A percentile compares a stretch with the other conserved stretches of the same genome.
phyloP scores from a whole-genome alignment of 208 protist species.

The Leptomonas seymouri region DNA sequence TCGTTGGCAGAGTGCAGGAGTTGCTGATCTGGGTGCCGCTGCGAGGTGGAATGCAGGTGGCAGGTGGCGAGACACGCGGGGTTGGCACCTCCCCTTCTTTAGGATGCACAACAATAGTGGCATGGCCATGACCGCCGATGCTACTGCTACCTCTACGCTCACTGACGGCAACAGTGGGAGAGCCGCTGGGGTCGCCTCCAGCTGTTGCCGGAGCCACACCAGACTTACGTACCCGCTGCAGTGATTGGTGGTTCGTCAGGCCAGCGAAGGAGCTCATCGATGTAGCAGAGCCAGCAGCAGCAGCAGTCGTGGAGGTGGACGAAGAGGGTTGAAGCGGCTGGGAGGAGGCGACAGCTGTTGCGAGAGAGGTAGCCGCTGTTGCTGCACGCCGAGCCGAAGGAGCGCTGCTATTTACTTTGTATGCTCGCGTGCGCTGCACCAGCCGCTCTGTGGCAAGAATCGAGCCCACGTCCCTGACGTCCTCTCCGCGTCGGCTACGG shows the following conservation, averaged over 20 bases:
- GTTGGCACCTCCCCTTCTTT: neutral
- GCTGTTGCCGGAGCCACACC: neutral
- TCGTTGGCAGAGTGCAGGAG: conserved; percentile 13
- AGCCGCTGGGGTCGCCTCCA: neutral
- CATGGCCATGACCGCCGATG: neutral
- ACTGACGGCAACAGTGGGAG: neutral
- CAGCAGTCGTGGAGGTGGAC: neutral
- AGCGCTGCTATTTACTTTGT: conserved; percentile 2
- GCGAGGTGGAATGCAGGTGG: neutral
- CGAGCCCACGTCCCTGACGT: neutral
- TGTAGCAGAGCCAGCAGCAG: neutral
- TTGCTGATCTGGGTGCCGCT: neutral
- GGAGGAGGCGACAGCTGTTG: too few relatives aligned
- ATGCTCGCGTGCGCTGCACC: neutral
- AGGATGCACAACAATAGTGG: too few relatives aligned
- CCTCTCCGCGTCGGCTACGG: neutral
- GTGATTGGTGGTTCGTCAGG: neutral
- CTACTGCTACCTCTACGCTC: neutral
- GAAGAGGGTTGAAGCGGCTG: too few relatives aligned
- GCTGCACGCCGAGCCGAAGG: conserved; percentile 6
- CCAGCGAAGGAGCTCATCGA: neutral
- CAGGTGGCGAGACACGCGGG: neutral
- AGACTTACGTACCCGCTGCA: conserved; percentile 1
- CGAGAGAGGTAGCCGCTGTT: too few relatives aligned
- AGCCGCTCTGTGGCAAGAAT: neutral